A percentile compares a stretch with the other conserved stretches of the same genome.
phyloP scores from a whole-genome alignment of 106 monocot species.

The Triglochin maritima region DNA sequence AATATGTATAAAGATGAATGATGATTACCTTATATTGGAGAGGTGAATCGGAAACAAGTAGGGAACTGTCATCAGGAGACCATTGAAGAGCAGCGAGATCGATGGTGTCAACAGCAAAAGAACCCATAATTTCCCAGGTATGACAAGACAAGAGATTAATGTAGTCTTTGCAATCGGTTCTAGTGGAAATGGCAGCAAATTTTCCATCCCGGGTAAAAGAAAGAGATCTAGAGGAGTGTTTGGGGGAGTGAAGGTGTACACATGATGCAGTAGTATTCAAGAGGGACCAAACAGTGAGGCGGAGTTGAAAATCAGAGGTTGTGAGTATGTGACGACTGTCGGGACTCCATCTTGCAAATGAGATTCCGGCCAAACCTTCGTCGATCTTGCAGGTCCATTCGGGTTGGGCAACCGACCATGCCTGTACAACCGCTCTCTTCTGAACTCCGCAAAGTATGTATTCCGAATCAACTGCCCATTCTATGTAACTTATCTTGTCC shows the following conservation, averaged over 20 bases:
- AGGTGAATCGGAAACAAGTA: constrained; percentile 90
- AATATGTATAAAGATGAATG: too few species aligned
- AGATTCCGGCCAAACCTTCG: constrained; percentile 85
- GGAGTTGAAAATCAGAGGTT: constrained; percentile 90
- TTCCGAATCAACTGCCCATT: constrained; percentile 92
- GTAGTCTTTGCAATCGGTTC: constrained; percentile 90
- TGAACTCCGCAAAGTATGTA: constrained; percentile 89
- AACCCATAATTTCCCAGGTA: constrained; percentile 88
- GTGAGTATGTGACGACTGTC: constrained; percentile 97
- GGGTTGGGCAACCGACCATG: constrained; percentile 80
- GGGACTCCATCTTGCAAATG: constrained; percentile 96
- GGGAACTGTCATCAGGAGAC: constrained; percentile 94
- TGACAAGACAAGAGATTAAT: constrained; percentile 87
- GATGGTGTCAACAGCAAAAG: constrained; percentile 79
- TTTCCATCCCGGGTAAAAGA: constrained; percentile 94
- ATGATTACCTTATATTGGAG: constrained; percentile 83
- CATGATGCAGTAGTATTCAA: constrained; percentile 64
- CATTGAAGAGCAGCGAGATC: constrained; percentile 87
- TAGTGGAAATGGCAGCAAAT: constrained; percentile 84
- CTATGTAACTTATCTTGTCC: constrained; percentile 84
- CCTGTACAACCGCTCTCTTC: constrained; percentile 92
- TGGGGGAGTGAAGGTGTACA: constrained; percentile 90
- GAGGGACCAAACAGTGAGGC: constrained; percentile 95
- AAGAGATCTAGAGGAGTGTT: constrained; percentile 67
- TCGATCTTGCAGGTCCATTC: constrained; percentile 97